phyloP scores from a whole-genome alignment of 495 filamentous ascomycete species.

The Aspergillus sparsus region DNA sequence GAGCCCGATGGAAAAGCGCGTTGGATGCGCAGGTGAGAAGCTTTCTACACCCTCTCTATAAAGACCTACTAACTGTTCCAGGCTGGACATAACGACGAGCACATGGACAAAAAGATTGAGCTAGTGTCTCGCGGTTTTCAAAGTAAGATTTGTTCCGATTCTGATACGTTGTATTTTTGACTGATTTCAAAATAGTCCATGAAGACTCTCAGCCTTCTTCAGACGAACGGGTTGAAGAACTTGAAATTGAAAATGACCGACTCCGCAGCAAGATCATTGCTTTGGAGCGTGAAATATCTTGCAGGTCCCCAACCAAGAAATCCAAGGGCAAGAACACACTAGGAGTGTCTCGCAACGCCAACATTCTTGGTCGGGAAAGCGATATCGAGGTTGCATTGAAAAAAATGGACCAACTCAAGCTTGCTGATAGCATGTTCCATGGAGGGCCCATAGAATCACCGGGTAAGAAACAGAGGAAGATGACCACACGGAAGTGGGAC shows the following conservation, averaged over 20 bases:
- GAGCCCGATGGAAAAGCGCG: conserved; percentile 72
- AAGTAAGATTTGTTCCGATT: conserved; percentile 35
- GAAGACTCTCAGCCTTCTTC: conserved; percentile 45
- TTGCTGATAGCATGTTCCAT: conserved; percentile 44
- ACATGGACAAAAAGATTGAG: conserved; percentile 88
- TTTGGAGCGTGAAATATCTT: conserved; percentile 50
- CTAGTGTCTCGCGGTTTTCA: conserved; percentile 72
- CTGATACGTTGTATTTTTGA: not conserved
- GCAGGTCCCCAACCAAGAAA: conserved; percentile 50
- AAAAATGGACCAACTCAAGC: conserved; percentile 46
- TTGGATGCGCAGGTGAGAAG: conserved; percentile 68
- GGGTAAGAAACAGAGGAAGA: conserved; percentile 52
- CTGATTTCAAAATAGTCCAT: conserved; percentile 36
- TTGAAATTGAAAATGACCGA: conserved; percentile 52
- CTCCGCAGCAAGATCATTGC: conserved; percentile 46
- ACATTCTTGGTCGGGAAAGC: conserved; percentile 40
- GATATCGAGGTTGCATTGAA: conserved; percentile 48
- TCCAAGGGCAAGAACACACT: conserved; percentile 34
- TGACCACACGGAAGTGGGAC: conserved; percentile 59
- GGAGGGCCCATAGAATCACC: conserved; percentile 33
- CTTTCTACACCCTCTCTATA: too few species aligned
- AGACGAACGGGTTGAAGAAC: conserved; percentile 39
- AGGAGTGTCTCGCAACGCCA: conserved; percentile 28
- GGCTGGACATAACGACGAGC: conserved; percentile 67
- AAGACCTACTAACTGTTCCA: conserved; percentile 29